These are phyloP conservation scores for Taphrina populina DNA, from an alignment of 1,139 yeast genomes.

Conservation along the genomic window DNA sequence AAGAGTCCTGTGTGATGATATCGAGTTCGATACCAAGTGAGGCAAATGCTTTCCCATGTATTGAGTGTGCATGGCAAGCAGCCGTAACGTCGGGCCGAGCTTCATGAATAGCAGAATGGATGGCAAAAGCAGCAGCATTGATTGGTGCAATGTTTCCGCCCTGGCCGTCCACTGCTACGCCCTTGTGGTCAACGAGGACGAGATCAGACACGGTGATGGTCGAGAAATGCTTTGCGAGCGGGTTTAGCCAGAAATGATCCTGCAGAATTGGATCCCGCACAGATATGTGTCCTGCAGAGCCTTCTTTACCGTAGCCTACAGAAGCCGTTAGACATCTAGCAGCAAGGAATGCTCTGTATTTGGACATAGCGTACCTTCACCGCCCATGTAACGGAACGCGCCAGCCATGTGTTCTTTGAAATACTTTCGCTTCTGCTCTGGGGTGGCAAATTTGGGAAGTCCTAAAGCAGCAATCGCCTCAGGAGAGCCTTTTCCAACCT, in stretches of 20 bases:
- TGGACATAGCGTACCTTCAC: slow-evolving; percentile 3
- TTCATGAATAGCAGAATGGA: slow-evolving; percentile 72
- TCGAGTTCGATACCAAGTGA: slow-evolving; percentile 69
- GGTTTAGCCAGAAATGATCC: slow-evolving; percentile 75
- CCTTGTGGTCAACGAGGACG: slow-evolving; percentile 72
- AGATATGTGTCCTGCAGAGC: slow-evolving; percentile 78
- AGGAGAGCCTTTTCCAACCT: slow-evolving; percentile 20
- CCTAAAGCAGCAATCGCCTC: slow-evolving; percentile 13
- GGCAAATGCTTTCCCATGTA: slow-evolving; percentile 72
- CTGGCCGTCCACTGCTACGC: slow-evolving; percentile 46
- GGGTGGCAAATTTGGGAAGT: slow-evolving; percentile 11
- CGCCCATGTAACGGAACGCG: slow-evolving; percentile 72
- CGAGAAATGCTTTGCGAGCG: slow-evolving; percentile 70
- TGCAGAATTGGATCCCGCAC: slow-evolving; percentile 74
- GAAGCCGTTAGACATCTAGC: neutral
- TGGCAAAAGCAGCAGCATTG: slow-evolving; percentile 77
- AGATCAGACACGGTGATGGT: slow-evolving; percentile 68
- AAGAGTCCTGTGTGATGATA: slow-evolving; percentile 78
- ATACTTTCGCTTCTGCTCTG: slow-evolving; percentile 58
- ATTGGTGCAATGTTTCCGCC: slow-evolving; percentile 65
- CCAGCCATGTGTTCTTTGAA: slow-evolving; percentile 75
- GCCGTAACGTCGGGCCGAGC: slow-evolving; percentile 79
- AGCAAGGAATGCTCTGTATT: neutral
- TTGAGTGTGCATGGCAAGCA: slow-evolving; percentile 78
- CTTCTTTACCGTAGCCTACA: slow-evolving; percentile 49